These are phyloP conservation scores for Backusella macrospora DNA, from an alignment of 192 early-diverging fungal genomes.

Conservation along the genomic window DNA sequence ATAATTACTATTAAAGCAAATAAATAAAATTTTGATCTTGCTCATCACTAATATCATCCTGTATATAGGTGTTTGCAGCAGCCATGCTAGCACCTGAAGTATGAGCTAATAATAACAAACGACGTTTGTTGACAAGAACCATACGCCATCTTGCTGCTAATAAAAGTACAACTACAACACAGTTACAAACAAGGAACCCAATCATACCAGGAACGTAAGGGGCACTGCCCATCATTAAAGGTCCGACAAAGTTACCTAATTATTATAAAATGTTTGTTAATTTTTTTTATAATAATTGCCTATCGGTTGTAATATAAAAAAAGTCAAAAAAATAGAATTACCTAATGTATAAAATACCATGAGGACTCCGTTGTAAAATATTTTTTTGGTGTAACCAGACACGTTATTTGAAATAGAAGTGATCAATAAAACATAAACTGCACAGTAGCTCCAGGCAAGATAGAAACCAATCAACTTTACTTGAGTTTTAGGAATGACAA, in stretches of 20 bases:
- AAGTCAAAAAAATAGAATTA: not conserved
- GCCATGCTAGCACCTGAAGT: slow-evolving; percentile 11
- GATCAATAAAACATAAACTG: slow-evolving; percentile 24
- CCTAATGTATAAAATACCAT: slow-evolving; percentile 31
- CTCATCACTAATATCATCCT: slow-evolving; percentile 22
- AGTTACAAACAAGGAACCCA: slow-evolving; percentile 27
- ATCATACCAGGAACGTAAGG: slow-evolving; percentile 22
- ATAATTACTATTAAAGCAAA: slow-evolving; percentile 32
- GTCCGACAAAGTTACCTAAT: slow-evolving; percentile 25
- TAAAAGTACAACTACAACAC: slow-evolving; percentile 12
- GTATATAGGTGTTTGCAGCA: not conserved
- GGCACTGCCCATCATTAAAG: slow-evolving; percentile 24
- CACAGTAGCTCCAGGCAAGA: slow-evolving; percentile 14
- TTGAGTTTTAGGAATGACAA: slow-evolving; percentile 19
- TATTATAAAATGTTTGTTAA: not conserved
- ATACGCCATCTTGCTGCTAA: slow-evolving; percentile 18
- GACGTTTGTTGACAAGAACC: slow-evolving; percentile 18
- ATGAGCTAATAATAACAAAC: slow-evolving; percentile 10
- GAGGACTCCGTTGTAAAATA: slow-evolving; percentile 19
- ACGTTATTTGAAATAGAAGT: slow-evolving; percentile 22
- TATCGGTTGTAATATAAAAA: not conserved
- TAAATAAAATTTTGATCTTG: slow-evolving; percentile 36
- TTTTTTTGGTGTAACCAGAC: slow-evolving; percentile 37
- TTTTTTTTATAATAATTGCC: not conserved
- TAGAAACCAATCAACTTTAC: slow-evolving; percentile 22